phyloP scores from a whole-genome alignment of 805 yeast genomes.

The Yarrowia deformans region DNA sequence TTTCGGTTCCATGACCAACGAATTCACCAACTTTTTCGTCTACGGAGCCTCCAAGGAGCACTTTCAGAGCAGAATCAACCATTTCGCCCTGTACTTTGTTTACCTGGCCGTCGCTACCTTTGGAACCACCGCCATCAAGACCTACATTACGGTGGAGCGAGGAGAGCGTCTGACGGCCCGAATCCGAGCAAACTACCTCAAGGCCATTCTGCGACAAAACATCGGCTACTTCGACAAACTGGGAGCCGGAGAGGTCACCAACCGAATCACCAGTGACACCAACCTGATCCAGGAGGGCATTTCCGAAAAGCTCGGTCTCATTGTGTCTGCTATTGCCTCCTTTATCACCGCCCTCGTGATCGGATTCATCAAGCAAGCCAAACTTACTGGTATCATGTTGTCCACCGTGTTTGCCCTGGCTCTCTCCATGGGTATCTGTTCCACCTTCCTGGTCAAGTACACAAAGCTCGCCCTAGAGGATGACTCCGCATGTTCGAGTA shows the following conservation, averaged over 20 bases:
- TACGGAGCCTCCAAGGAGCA: conserved; percentile 43
- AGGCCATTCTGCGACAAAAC: conserved; percentile 53
- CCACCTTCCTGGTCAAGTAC: conserved; percentile 48
- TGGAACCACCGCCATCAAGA: conserved; percentile 49
- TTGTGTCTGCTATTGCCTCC: conserved; percentile 52
- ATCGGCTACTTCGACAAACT: conserved; percentile 54
- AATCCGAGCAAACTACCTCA: conserved; percentile 51
- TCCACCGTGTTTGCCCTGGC: conserved; percentile 50
- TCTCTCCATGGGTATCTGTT: conserved; percentile 47
- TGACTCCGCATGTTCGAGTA: conserved; percentile 50
- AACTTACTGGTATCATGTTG: conserved; percentile 50
- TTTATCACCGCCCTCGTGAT: conserved; percentile 53
- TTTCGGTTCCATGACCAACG: conserved; percentile 53
- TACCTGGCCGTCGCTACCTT: conserved; percentile 53
- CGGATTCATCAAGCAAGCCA: conserved; percentile 51
- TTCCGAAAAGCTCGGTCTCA: conserved; percentile 54
- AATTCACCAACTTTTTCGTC: conserved; percentile 50
- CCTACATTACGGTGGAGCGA: conserved; percentile 51
- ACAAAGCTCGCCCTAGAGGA: conserved; percentile 44
- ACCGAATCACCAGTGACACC: conserved; percentile 55
- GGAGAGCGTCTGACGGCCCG: conserved; percentile 55
- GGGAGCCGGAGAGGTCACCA: conserved; percentile 56
- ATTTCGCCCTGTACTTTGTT: conserved; percentile 52
- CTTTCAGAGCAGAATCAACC: conserved; percentile 51
- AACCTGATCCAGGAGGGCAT: conserved; percentile 54